A percentile compares a stretch with the other conserved stretches of the same genome.
These are phyloP conservation scores for Suillus clintonianus DNA, from an alignment of 768 basidiomycete genomes.

Conservation along the genomic window DNA sequence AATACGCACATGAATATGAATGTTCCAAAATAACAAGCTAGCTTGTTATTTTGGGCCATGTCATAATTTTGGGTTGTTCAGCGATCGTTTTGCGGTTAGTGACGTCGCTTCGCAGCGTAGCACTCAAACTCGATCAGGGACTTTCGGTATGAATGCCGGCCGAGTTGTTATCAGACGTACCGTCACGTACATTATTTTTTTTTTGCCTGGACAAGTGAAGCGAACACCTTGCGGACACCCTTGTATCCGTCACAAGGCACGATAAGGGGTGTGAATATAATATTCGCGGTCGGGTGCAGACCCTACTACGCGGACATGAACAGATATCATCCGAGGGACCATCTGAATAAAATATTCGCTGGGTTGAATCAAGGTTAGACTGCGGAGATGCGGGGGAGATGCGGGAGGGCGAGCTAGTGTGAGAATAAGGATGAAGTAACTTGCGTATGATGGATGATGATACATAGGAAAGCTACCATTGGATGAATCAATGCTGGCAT, in stretches of 20 bases:
- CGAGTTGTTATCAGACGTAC: too few relatives aligned
- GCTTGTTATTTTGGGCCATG: constrained; percentile 35
- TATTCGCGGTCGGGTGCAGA: neutral
- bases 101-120: constrained; percentile 25
- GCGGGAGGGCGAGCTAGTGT: constrained; percentile 17
- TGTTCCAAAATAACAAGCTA: constrained; percentile 9
- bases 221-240: too few relatives aligned
- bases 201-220: too few relatives aligned
- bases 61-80: constrained; percentile 25
- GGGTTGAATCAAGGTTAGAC: constrained; percentile 16
- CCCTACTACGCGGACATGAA: constrained; percentile 3
- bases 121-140: constrained; percentile 26
- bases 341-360: constrained; percentile 13
- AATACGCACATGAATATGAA: constrained; percentile 18
- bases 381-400: constrained; percentile 26
- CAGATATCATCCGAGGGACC: neutral
- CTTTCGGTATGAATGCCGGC: constrained; percentile 11
- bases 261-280: constrained; percentile 13
- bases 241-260: too few relatives aligned
- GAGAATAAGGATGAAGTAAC: constrained; percentile 11
- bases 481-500: constrained; percentile 9
- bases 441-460: constrained; percentile 7
- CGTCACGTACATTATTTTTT: too few relatives aligned
- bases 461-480: constrained; percentile 9
- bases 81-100: constrained; percentile 10